Evolutionary conservation across 2,329 filamentous ascomycete genomes (phyloP).

Genomic region (Neocatenulostroma microsporum): DNA sequence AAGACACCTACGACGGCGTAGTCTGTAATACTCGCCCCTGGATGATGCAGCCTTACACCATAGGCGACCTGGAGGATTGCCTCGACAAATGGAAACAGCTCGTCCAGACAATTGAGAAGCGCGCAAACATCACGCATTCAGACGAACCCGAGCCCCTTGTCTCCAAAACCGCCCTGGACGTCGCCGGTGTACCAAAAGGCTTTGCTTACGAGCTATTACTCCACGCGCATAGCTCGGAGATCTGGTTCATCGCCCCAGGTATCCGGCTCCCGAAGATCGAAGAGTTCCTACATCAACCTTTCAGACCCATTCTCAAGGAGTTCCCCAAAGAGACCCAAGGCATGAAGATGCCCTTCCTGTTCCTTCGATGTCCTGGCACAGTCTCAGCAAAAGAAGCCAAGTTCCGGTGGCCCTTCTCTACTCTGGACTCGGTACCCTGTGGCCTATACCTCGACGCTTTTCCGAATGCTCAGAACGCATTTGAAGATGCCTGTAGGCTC

Average conservation of each 20-base stretch:
- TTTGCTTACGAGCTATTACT: conserved; percentile 28
- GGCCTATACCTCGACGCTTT: conserved; percentile 29
- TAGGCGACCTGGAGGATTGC: conserved; percentile 23
- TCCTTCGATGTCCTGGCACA: conserved; percentile 24
- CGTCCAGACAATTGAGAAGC: conserved; percentile 23
- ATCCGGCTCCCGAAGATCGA: conserved; percentile 27
- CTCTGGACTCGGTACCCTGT: conserved; percentile 26
- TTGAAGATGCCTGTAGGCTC: conserved; percentile 28
- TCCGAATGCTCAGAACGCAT: conserved; percentile 27
- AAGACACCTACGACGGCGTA: conserved; percentile 14
- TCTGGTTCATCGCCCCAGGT: conserved; percentile 28
- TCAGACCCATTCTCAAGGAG: conserved; percentile 21
- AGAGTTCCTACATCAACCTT: conserved; percentile 28
- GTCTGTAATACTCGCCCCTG: conserved; percentile 24
- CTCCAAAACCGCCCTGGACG: conserved; percentile 23
- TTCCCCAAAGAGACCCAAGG: conserved; percentile 25
- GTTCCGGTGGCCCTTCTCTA: conserved; percentile 28
- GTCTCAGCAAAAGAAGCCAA: conserved; percentile 28
- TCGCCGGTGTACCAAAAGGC: conserved; percentile 23
- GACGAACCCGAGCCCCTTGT: conserved; percentile 22
- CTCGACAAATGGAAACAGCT: conserved; percentile 24
- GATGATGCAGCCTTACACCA: conserved; percentile 27
- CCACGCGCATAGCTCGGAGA: conserved; percentile 22
- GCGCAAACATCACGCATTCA: conserved; percentile 16
- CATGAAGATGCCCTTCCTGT: conserved; percentile 29